Percentiles rank a stretch among this genome's conserved stretches.
Conservation (phyloP, 2,329 filamentous ascomycete genomes). For the Xylariaceae sp. region DNA sequence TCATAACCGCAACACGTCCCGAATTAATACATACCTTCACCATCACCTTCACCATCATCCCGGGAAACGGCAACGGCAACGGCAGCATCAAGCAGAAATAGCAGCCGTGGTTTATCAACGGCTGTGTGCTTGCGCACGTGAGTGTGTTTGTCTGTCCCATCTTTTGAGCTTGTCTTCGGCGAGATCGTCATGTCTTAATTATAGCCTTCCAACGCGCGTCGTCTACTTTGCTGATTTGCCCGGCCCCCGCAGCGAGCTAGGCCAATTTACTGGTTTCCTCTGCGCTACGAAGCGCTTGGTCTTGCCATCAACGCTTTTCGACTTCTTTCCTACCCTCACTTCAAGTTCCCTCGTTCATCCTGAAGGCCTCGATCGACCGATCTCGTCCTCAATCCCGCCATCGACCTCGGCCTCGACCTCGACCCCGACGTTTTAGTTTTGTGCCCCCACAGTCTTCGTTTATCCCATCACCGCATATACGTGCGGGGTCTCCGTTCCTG, state of each 20-base stretch:
- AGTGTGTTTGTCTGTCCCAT: constrained; percentile 5
- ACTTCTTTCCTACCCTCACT: background rate
- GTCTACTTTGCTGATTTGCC: constrained; percentile 6
- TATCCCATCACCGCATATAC: background rate
- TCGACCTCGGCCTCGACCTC: background rate
- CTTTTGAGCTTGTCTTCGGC: background rate
- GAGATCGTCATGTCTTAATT: background rate
- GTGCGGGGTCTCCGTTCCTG: background rate
- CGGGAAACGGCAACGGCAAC: background rate
- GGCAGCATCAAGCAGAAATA: background rate
- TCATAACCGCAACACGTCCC: constrained; percentile 2
- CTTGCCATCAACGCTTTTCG: background rate
- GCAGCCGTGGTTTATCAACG: background rate
- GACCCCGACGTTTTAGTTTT: background rate
- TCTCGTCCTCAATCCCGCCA: background rate
- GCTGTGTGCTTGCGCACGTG: constrained; percentile 7
- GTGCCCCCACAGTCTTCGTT: background rate
- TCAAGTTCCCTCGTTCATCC: background rate
- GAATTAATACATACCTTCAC: background rate
- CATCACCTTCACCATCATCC: background rate
- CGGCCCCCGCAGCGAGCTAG: background rate
- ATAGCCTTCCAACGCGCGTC: background rate
- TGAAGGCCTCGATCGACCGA: no score
- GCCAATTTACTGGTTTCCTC: background rate
- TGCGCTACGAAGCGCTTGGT: background rate